Conservation (phyloP, 2,329 filamentous ascomycete genomes). For the Bipolaris bicolor region DNA sequence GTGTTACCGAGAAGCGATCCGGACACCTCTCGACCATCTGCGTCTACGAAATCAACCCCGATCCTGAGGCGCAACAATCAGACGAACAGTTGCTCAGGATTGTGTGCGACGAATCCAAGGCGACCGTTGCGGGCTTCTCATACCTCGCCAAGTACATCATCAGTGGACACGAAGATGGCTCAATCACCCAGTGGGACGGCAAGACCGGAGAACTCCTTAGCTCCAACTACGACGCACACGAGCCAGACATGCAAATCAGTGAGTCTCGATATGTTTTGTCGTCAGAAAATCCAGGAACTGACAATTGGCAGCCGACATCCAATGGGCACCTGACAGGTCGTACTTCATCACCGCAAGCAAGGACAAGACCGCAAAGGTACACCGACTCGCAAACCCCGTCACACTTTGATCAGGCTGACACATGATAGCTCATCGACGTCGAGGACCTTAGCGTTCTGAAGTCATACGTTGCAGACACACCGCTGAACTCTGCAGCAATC, state of each 20-base stretch:
- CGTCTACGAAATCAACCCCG: slow-evolving; percentile 85
- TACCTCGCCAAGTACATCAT: slow-evolving; percentile 96
- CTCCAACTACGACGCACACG: slow-evolving; percentile 81
- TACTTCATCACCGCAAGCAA: slow-evolving; percentile 99
- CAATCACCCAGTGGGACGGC: slow-evolving; percentile 85
- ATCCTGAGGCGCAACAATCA: slow-evolving; percentile 81
- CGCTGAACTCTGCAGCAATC: slow-evolving; percentile 93
- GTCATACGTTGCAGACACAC: slow-evolving; percentile 89
- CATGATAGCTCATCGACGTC: slow-evolving; percentile 73
- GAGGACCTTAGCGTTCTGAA: slow-evolving; percentile 91
- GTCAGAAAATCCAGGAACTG: slow-evolving; percentile 56
- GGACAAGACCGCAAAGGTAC: slow-evolving; percentile 93
- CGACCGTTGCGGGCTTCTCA: slow-evolving; percentile 96
- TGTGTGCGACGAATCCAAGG: slow-evolving; percentile 89
- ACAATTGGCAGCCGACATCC: slow-evolving; percentile 81
- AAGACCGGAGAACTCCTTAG: slow-evolving; percentile 87
- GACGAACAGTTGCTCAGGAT: slow-evolving; percentile 85
- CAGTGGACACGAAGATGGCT: slow-evolving; percentile 95
- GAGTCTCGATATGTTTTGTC: slow-evolving; percentile 4
- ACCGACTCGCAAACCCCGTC: not conserved
- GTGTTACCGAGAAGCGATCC: slow-evolving; percentile 98
- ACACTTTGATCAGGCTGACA: slow-evolving; percentile 7
- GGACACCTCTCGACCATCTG: slow-evolving; percentile 93
- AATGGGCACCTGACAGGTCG: slow-evolving; percentile 91
- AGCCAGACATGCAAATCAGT: slow-evolving; percentile 79